Percentiles rank a stretch among this genome's conserved stretches.
Conservation (phyloP, 2,329 filamentous ascomycete species). For the Neopestalotiopsis sp. region DNA sequence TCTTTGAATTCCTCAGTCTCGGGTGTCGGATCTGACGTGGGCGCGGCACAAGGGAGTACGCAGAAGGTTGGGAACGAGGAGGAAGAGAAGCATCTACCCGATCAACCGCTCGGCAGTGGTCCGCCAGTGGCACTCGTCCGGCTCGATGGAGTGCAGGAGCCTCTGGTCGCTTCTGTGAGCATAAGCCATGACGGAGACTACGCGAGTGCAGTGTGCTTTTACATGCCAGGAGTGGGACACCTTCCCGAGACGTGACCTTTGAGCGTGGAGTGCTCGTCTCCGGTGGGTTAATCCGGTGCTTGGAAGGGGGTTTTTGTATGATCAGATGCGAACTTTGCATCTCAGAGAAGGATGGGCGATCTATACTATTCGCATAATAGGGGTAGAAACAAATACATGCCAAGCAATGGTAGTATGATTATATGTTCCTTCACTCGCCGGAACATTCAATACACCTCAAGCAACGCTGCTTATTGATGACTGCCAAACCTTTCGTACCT, state of each 20-base stretch:
- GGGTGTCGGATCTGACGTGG: background rate
- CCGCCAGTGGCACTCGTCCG: slow-evolving; percentile 52
- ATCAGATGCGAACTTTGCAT: too few species aligned
- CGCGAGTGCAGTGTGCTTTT: slow-evolving; percentile 69
- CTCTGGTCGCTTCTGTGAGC: slow-evolving; percentile 70
- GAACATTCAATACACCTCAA: too few species aligned
- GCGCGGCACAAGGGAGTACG: too few species aligned
- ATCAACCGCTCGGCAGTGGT: slow-evolving; percentile 36
- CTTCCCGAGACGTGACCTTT: background rate
- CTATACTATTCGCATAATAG: too few species aligned
- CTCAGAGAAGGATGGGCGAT: too few species aligned
- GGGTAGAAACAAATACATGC: too few species aligned
- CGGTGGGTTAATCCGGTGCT: background rate
- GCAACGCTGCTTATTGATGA: too few species aligned
- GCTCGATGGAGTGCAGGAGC: slow-evolving; percentile 32
- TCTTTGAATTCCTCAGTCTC: background rate
- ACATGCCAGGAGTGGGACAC: background rate
- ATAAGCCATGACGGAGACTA: slow-evolving; percentile 91
- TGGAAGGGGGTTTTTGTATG: background rate
- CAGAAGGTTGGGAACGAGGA: background rate
- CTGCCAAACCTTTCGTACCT: too few species aligned
- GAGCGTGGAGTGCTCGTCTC: background rate
- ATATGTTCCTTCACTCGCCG: too few species aligned
- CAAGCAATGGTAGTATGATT: too few species aligned
- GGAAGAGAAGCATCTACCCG: background rate